Conservation (phyloP, 176 grass and related monocot genomes). For the Puya raimondii region DNA sequence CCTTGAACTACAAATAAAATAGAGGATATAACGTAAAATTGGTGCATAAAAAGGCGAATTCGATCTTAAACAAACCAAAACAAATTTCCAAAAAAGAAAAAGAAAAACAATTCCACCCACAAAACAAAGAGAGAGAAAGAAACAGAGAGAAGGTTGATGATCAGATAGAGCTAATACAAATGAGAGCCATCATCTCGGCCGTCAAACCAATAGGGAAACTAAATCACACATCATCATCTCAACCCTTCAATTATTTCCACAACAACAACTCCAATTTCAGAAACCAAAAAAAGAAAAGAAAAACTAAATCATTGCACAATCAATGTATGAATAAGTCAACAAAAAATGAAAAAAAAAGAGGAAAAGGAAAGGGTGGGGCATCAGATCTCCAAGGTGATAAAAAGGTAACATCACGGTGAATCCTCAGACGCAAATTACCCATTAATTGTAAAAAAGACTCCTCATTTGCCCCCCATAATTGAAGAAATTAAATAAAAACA, state of each 20-base stretch:
- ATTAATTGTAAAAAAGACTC: constrained; percentile 23
- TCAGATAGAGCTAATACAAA: constrained; percentile 39
- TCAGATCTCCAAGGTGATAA: constrained; percentile 36
- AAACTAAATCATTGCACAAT: background rate
- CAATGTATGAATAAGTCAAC: background rate
- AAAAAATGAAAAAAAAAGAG: background rate
- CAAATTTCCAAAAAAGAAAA: no score
- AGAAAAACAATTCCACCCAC: background rate
- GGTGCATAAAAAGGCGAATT: no score
- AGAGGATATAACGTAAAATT: no score
- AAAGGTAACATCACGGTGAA: constrained; percentile 29
- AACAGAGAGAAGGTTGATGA: background rate
- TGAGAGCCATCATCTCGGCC: constrained; percentile 26
- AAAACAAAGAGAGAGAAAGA: background rate
- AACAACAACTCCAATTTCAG: no score
- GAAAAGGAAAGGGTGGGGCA: background rate
- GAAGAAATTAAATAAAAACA: background rate
- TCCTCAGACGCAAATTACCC: constrained; percentile 35
- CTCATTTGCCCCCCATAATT: constrained; percentile 9
- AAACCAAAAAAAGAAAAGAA: background rate
- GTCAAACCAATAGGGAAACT: constrained; percentile 38
- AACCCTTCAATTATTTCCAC: background rate
- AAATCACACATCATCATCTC: constrained; percentile 24
- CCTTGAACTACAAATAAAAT: no score
- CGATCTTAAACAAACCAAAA: no score